Evolutionary conservation across 164 flowering plant species (phyloP).

Genomic region (Vitis cinerea): DNA sequence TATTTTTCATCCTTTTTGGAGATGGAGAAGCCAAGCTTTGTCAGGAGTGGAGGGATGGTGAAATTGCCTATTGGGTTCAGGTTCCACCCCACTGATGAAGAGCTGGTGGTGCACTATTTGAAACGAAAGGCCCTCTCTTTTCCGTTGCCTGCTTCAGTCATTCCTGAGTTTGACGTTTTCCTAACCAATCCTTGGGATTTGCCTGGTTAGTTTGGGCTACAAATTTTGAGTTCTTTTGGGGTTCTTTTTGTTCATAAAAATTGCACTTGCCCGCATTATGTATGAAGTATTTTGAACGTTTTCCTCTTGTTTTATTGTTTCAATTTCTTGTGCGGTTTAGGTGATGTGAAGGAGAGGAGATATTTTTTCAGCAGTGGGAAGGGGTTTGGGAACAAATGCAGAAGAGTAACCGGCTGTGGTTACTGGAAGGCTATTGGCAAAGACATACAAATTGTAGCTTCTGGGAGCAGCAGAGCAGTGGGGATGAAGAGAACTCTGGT

Average conservation of each 20-base stretch:
- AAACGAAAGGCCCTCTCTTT: not conserved
- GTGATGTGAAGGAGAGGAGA: constrained; percentile 20
- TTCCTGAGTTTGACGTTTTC: constrained; percentile 4
- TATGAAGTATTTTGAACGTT: no score
- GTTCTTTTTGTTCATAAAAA: not conserved
- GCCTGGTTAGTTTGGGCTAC: not conserved
- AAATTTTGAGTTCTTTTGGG: not conserved
- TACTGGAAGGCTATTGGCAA: constrained; percentile 37
- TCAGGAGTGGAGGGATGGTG: constrained; percentile 14
- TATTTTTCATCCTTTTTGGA: no score
- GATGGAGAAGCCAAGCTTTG: constrained; percentile 21
- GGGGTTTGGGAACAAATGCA: constrained; percentile 10
- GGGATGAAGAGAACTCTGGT: constrained; percentile 30
- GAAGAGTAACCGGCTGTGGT: constrained; percentile 28
- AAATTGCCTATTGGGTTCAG: constrained; percentile 27
- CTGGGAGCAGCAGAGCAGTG: constrained; percentile 11
- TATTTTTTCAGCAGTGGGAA: constrained; percentile 25
- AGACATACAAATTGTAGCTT: constrained; percentile 24
- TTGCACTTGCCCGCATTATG: no score
- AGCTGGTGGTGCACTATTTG: constrained; percentile 6
- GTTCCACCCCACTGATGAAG: constrained; percentile 7
- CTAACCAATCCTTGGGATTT: not conserved
- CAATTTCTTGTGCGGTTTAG: constrained; percentile 2
- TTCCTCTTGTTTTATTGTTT: not conserved
- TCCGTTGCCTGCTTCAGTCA: not conserved